Evolutionary conservation across 345 rosid species (phyloP).

Genomic region (Boechera stricta): DNA sequence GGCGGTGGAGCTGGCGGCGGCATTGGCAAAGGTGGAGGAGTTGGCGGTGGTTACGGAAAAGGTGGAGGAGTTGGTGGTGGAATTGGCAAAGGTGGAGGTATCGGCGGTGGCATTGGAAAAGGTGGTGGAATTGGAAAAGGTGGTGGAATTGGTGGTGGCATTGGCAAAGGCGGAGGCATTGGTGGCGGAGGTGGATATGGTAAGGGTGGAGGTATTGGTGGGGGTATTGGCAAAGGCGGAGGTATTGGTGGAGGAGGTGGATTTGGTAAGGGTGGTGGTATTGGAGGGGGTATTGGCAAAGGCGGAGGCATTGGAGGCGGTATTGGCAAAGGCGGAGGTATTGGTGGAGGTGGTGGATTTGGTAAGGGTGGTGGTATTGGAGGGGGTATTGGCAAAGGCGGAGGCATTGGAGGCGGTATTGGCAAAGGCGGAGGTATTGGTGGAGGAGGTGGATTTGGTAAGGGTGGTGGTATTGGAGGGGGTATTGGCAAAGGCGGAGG

Average conservation of each 20-base stretch:
- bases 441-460: not conserved
- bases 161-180: not conserved
- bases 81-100: not conserved
- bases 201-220: slow-evolving; percentile 27
- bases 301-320: slow-evolving; percentile 40
- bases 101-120: slow-evolving; percentile 28
- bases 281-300: slow-evolving; percentile 13
- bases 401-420: slow-evolving; percentile 32
- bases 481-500: slow-evolving; percentile 32
- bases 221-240: slow-evolving; percentile 28
- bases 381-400: slow-evolving; percentile 17
- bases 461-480: slow-evolving; percentile 28
- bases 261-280: slow-evolving; percentile 24
- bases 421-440: slow-evolving; percentile 7
- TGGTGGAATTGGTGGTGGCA: not conserved
- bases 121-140: slow-evolving; percentile 25
- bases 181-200: slow-evolving; percentile 37
- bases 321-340: slow-evolving; percentile 36
- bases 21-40: slow-evolving; percentile 7
- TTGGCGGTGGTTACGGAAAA: slow-evolving; percentile 15
- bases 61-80: slow-evolving; percentile 35
- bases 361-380: slow-evolving; percentile 33
- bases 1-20: slow-evolving; percentile 33
- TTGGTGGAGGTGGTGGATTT: slow-evolving; percentile 37
- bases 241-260: slow-evolving; percentile 43